Percentiles rank a stretch among this genome's conserved stretches.
Conservation (phyloP, 352 stramenopile species). For the Thraustochytrium sp. region DNA sequence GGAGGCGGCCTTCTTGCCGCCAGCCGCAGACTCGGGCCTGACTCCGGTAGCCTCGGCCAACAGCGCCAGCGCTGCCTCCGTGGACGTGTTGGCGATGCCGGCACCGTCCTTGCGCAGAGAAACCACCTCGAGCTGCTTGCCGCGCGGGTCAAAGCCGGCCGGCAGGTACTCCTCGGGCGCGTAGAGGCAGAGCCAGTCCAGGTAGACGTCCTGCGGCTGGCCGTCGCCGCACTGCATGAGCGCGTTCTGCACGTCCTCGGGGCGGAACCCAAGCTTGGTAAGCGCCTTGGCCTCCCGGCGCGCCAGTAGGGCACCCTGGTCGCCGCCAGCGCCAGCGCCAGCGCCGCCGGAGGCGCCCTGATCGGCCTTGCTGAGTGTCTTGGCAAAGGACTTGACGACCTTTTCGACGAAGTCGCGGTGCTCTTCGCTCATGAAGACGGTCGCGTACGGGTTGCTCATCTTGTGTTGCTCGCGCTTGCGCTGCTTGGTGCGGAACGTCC, state of each 20-base stretch:
- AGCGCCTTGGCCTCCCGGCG: not conserved
- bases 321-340: not conserved
- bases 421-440: conserved; percentile 46
- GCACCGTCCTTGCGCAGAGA: not conserved
- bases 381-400: conserved; percentile 11
- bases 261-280: not conserved
- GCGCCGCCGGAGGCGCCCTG: not conserved
- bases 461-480: conserved; percentile 36
- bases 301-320: not conserved
- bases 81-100: not conserved
- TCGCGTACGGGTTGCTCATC: conserved; percentile 38
- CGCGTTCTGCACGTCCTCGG: not conserved
- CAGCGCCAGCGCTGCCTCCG: not conserved
- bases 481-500: not conserved
- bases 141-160: conserved; percentile 68
- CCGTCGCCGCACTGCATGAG: not conserved
- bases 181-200: conserved; percentile 54
- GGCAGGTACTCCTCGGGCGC: conserved; percentile 49
- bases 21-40: not conserved
- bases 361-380: not conserved
- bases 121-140: conserved; percentile 75
- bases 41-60: not conserved
- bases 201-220: not conserved
- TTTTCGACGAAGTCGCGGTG: conserved; percentile 28
- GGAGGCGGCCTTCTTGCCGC: not conserved